phyloP scores from a whole-genome alignment of 2,329 filamentous ascomycete genomes.

The Meredithiella fracta region DNA sequence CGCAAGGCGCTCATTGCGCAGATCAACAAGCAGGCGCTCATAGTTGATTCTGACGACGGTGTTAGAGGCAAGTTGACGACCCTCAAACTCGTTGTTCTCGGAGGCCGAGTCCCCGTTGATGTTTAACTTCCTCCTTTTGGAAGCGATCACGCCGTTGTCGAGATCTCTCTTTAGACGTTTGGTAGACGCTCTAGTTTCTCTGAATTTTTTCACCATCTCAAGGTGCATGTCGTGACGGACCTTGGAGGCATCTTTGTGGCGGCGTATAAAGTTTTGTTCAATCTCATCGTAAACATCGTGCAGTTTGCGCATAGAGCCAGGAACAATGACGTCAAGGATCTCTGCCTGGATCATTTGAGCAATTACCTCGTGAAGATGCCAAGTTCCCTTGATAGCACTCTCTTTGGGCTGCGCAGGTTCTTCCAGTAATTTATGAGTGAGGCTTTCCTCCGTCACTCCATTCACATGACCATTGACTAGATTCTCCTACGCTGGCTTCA shows the following conservation, averaged over 20 bases:
- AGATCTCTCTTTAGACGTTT: constrained; percentile 36
- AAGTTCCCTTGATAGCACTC: constrained; percentile 27
- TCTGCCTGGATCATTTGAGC: constrained; percentile 45
- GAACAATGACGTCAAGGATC: constrained; percentile 47
- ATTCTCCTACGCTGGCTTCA: constrained; percentile 14
- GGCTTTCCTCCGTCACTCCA: constrained; percentile 21
- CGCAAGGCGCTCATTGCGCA: constrained; percentile 64
- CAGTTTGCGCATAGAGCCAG: constrained; percentile 40
- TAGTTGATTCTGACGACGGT: constrained; percentile 68
- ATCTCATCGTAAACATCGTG: constrained; percentile 45
- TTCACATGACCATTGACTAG: constrained; percentile 22
- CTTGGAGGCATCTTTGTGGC: constrained; percentile 34
- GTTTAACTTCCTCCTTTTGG: constrained; percentile 39
- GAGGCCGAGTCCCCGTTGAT: constrained; percentile 26
- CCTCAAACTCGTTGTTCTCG: constrained; percentile 25
- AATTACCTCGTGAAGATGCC: constrained; percentile 34
- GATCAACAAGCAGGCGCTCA: constrained; percentile 64
- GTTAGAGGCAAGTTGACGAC: constrained; percentile 39
- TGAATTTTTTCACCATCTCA: constrained; percentile 37
- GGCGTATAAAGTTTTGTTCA: constrained; percentile 43
- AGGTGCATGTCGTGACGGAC: constrained; percentile 45
- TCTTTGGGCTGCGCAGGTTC: neutral
- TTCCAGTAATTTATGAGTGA: constrained; percentile 6
- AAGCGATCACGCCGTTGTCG: constrained; percentile 25
- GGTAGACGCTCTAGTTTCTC: constrained; percentile 36